Evolutionary conservation across 2,329 filamentous ascomycete genomes (phyloP).

Genomic region (Knoxdaviesia capensis): DNA sequence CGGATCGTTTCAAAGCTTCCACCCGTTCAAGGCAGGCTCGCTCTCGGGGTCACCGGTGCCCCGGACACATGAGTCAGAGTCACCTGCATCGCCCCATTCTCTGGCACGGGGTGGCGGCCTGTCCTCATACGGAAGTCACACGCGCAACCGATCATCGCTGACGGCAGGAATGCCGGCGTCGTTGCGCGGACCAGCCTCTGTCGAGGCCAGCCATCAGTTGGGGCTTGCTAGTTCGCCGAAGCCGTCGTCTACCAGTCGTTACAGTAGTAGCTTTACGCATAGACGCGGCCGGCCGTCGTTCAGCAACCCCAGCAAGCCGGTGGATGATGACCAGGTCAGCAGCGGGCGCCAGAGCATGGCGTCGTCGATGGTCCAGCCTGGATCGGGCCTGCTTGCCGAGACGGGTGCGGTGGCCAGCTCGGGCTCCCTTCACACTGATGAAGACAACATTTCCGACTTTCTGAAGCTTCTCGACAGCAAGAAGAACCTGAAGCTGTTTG

Average conservation of each 20-base stretch:
- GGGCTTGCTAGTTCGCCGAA: conserved; percentile 60
- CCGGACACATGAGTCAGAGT: conserved; percentile 25
- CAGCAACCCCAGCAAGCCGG: conserved; percentile 45
- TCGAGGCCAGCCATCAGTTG: conserved; percentile 32
- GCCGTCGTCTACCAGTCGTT: conserved; percentile 57
- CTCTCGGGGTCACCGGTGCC: conserved; percentile 69
- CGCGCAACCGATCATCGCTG: conserved; percentile 46
- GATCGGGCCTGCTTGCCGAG: conserved; percentile 61
- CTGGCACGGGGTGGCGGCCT: no score
- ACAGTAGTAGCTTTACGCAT: conserved; percentile 88
- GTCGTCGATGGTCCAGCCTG: conserved; percentile 50
- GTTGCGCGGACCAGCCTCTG: conserved; percentile 40
- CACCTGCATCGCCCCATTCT: conserved; percentile 33
- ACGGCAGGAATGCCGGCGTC: conserved; percentile 60
- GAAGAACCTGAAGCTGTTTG: conserved; percentile 69
- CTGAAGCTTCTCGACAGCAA: conserved; percentile 73
- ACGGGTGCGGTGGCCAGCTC: conserved; percentile 45
- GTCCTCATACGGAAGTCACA: conserved; percentile 17
- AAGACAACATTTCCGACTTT: conserved; percentile 87
- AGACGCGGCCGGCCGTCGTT: conserved; percentile 60
- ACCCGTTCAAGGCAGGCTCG: conserved; percentile 90
- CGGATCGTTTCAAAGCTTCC: conserved; percentile 81
- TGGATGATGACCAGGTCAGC: conserved; percentile 53
- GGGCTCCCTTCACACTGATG: conserved; percentile 52
- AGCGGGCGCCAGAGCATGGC: conserved; percentile 63